A percentile compares a stretch with the other conserved stretches of the same genome.
phyloP scores from a whole-genome alignment of 768 basidiomycete species.

The Porpolomopsis calyptriformis region DNA sequence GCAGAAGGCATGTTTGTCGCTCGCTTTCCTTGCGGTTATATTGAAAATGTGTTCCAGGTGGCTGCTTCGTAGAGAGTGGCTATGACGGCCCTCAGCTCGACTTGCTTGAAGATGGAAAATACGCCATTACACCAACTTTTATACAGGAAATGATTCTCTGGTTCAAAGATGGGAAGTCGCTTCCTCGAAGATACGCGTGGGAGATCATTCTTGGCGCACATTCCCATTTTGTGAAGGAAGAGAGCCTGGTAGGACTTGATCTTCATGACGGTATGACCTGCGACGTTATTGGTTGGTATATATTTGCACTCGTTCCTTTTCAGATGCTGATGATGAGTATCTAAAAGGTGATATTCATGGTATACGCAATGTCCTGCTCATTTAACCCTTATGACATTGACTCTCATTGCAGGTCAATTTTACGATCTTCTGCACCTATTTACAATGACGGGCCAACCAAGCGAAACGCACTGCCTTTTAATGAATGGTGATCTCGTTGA shows the following conservation, averaged over 20 bases:
- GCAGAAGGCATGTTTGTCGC: constrained; percentile 44
- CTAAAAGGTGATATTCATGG: not conserved
- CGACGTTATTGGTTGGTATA: constrained; percentile 86
- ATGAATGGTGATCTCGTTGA: constrained; percentile 98
- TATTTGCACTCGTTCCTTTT: constrained; percentile 6
- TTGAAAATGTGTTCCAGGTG: constrained; percentile 34
- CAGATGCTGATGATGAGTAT: not conserved
- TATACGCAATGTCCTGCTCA: constrained; percentile 1
- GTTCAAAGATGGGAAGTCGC: constrained; percentile 92
- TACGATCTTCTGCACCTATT: constrained; percentile 88
- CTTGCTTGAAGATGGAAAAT: constrained; percentile 52
- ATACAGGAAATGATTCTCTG: constrained; percentile 77
- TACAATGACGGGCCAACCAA: constrained; percentile 77
- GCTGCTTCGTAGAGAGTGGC: constrained; percentile 63
- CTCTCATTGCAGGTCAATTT: constrained; percentile 61
- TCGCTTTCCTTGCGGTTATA: not conserved
- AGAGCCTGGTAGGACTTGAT: constrained; percentile 68
- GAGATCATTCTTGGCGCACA: constrained; percentile 89
- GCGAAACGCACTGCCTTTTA: constrained; percentile 70
- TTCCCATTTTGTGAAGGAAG: constrained; percentile 61
- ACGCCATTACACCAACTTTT: constrained; percentile 66
- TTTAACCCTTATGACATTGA: not conserved
- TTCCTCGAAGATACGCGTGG: constrained; percentile 87
- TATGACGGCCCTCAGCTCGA: constrained; percentile 70
- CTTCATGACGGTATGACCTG: constrained; percentile 70